Evolutionary conservation across 2,329 filamentous ascomycete genomes (phyloP).

Genomic region (Dactylellina parvicollis): DNA sequence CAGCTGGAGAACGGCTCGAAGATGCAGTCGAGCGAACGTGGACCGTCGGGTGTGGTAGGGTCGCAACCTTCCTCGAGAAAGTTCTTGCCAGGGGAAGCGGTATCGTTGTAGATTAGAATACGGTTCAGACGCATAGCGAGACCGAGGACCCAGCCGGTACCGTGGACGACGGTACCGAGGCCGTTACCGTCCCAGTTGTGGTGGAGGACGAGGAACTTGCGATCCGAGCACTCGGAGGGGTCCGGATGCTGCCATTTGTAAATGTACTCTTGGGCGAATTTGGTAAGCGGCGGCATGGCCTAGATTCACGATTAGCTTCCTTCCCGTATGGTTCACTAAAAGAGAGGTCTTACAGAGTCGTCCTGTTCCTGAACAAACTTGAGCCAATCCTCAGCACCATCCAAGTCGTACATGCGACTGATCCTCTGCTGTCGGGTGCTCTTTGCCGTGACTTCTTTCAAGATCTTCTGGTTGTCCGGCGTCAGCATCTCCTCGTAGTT

Average conservation of each 20-base stretch:
- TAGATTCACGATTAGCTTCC: conserved; percentile 4
- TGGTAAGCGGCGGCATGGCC: conserved; percentile 56
- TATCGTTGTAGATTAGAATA: conserved; percentile 54
- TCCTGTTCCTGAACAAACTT: conserved; percentile 51
- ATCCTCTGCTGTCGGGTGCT: conserved; percentile 41
- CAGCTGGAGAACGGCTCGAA: conserved; percentile 56
- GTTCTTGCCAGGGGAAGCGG: conserved; percentile 51
- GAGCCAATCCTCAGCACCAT: conserved; percentile 41
- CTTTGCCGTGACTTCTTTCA: not conserved
- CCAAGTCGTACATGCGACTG: conserved; percentile 36
- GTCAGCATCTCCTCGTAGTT: conserved; percentile 29
- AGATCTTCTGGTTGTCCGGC: conserved; percentile 19
- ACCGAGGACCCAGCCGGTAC: conserved; percentile 47
- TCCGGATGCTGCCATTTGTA: conserved; percentile 52
- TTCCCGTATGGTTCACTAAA: not conserved
- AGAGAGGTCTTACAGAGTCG: conserved; percentile 23
- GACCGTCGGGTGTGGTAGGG: conserved; percentile 17
- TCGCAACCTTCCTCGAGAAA: conserved; percentile 50
- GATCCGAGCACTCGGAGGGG: conserved; percentile 27
- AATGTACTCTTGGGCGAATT: conserved; percentile 54
- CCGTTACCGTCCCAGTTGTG: conserved; percentile 56
- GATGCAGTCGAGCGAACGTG: conserved; percentile 55
- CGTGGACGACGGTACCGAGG: conserved; percentile 54
- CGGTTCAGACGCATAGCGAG: conserved; percentile 54
- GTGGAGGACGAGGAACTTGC: conserved; percentile 53